Evolutionary conservation across 345 rosid genomes (phyloP).

Genomic region (Noccaea caerulescens): DNA sequence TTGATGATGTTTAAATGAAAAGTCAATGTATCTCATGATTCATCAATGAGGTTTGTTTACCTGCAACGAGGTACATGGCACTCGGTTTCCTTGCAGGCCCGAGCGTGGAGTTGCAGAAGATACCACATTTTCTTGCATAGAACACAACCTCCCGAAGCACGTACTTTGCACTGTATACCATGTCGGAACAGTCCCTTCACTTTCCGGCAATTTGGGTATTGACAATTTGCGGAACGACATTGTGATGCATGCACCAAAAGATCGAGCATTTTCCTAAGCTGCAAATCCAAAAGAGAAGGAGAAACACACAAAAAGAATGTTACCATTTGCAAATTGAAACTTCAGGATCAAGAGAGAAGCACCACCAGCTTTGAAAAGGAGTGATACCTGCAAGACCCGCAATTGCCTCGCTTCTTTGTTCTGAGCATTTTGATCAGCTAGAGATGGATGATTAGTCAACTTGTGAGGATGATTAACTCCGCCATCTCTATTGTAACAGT

Average conservation of each 20-base stretch:
- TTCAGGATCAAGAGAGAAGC: slow-evolving; percentile 24
- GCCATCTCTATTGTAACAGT: slow-evolving; percentile 87
- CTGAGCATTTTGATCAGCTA: slow-evolving; percentile 98
- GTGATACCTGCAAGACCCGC: slow-evolving; percentile 73
- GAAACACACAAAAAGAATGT: background rate
- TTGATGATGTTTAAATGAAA: background rate
- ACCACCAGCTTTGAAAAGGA: slow-evolving; percentile 1
- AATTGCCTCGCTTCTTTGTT: slow-evolving; percentile 94
- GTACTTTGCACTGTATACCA: slow-evolving; percentile 91
- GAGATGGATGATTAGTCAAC: slow-evolving; percentile 91
- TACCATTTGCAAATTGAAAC: background rate
- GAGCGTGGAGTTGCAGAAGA: slow-evolving; percentile 97
- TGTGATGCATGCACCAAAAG: slow-evolving; percentile 98
- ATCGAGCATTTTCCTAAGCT: slow-evolving; percentile 99
- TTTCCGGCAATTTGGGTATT: slow-evolving; percentile 96
- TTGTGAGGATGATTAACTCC: slow-evolving; percentile 97
- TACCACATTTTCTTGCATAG: slow-evolving; percentile 99
- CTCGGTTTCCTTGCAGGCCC: slow-evolving; percentile 96
- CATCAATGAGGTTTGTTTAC: slow-evolving; percentile 47
- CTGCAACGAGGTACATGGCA: slow-evolving; percentile 99
- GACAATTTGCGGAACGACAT: slow-evolving; percentile 87
- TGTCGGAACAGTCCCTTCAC: slow-evolving; percentile 98
- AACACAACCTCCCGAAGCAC: slow-evolving; percentile 96
- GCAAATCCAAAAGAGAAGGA: slow-evolving; percentile 45
- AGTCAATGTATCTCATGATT: background rate